Base-by-base conservation (phyloP, 495 filamentous ascomycete species). In the Aspergillus nanangensis region DNA sequence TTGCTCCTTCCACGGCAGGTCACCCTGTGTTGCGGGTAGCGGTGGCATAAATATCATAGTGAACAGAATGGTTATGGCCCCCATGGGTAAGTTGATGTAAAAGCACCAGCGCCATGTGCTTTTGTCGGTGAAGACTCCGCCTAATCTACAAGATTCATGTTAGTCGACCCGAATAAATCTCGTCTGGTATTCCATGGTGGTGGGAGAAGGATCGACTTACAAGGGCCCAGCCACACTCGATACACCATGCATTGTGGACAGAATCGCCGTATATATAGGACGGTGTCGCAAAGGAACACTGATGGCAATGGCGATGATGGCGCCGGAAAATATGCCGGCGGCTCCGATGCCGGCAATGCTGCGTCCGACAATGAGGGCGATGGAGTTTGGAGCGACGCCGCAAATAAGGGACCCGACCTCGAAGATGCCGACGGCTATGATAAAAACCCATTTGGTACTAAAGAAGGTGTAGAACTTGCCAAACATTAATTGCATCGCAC, bases 71-170 rank as follows among this genome's bases (percentile, higher is more conserved):
- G 25, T 11, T 7, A 29, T 11, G 11, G 7, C 25, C 7, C 25
- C 25, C 7, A 29, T 29, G 25, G 25, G 25, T 5, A 29, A 5
- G 11, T 79, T 78, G 56, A 80, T 69, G 44, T 72, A 78, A 58
- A 77, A 77, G 51, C 64, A 75, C 73, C 71, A 77, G 19, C 74
- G 56, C 74, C 74, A 77, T 11, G 65, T 52, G 5, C 67, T 57
- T 22, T n/a, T n/a, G n/a, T 60, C 56, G 0, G 71, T 69, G 49
- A 77, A 76, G 0, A 56, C 74, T 18, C 74, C 74, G 5, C 74
- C n/a, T n/a, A n/a, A n/a, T n/a, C 74, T 9, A 78, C 36, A 3
- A 77, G 50, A 13, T 67, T 52, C 11, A 75, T 70, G 35, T 53
- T 56, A 13, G 69, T 64, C 18, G 72, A 48, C 7, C 56, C 64